Evolutionary conservation across 1,139 yeast genomes (phyloP), one percentile per base, ranked within the genome.

Genomic region (Blastobotrys buckinghamii): DNA sequence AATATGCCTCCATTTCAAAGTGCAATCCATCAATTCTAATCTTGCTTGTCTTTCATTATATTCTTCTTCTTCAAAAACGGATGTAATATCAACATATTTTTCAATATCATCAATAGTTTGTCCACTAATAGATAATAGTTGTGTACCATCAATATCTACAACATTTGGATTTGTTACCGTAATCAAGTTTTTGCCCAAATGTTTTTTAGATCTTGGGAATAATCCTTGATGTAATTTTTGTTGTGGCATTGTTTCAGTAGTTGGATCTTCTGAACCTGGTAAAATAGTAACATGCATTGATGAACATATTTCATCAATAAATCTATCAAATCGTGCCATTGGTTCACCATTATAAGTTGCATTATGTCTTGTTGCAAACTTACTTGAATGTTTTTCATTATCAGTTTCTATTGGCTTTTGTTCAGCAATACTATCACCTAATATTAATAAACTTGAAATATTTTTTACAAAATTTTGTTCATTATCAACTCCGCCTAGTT

Each of bases 201-300:
- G 76, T 15, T 68, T 65, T 37, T 74, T 69, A 27, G 80, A 72
- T 17, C 68, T 64, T 6, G 72, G 71, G 60, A 92, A 81, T 51
- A 92, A 71, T 0, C 95, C 83, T 50, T 73, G 74, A 62, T 92
- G 96, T 15, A 92, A 65, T 2, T 95, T 86, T 63, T 86, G 96
- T 65, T 92, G 97, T 0, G 99, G 99, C 53, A 88, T 67, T 49
- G 94, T 79, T 16, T 77, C 71, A 55, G 85, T 95, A 8, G 89
- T 81, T 0, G 97, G 96, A 64, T 92, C 99, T 7, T 73, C 68
- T 4, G 70, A 75, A 5, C 98, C 98, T 0, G 98, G 96, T 81
- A 92, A 76, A 3, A 94, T 63, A 34, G 83, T 77, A 6, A 90
- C 79, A 0, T 94, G 84, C 17, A 88, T 66, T 5, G 83, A 72